Evolutionary conservation across 1,139 yeast genomes (phyloP), one percentile per base, ranked within the genome.

Genomic region (Kodamaea plutei): DNA sequence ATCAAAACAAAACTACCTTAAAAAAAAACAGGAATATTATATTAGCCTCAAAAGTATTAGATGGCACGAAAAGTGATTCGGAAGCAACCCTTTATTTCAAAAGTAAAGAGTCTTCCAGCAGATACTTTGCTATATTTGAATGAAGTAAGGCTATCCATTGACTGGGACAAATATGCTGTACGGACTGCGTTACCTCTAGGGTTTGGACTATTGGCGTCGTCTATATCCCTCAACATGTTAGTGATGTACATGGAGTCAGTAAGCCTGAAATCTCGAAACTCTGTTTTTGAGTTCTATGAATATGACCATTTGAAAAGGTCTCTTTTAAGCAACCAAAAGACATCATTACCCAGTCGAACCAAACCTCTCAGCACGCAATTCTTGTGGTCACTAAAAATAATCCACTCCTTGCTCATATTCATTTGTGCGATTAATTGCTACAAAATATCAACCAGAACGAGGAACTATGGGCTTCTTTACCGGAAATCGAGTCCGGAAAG

Each of bases 101-200:
- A 58, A 37, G 37, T 76, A 18, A 57, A 57, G 36, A 55, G 73
- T n/a, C 69, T 70, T 30, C 87, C 87, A 0, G 64, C 75, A 36
- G 89, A 81, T 46, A 41, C 71, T 20, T 62, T 68, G 31, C 58
- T 80, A 4, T 61, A 66, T 29, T 31, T 74, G 21, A 76, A 76
- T 44, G 88, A 81, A 48, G 47, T 58, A 8, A 43, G 76, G 12
- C 66, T 69, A 29, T 58, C 78, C 5, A 70, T 79, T 5, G 84
- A 80, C 36, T 81, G 88, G 88, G 87, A 81, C 43, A 60, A 65
- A 2, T 65, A 73, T 38, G 61, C 75, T 7, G 46, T 49, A 14
- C 44, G 69, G 1, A 41, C 69, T 6, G 79, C 76, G 0, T 41
- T 66, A 20, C 79, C 76, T 0, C 40, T 62, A 8, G 82, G 82